Base-by-base conservation (phyloP, 768 basidiomycete genomes). In the Termitomyces sp. region DNA sequence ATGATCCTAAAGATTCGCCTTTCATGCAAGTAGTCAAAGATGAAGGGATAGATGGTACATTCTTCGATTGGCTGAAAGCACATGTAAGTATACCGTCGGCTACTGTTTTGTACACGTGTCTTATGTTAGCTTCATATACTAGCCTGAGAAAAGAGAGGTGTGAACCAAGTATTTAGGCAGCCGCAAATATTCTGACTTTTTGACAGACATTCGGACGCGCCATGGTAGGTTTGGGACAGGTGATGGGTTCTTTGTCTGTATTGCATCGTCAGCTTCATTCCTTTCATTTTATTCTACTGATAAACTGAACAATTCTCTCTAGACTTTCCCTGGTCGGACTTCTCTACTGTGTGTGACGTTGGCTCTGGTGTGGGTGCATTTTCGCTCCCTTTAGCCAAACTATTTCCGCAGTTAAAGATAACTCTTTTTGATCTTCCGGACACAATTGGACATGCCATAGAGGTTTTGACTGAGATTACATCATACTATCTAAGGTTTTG, bases 351-450 rank as follows among this genome's bases (percentile, higher is more conserved):
- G 14, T 75, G 75, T 41, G 77, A 79, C 56, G 74, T 79, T 5
- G 79, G 75, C 7, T 75, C 75, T 18, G 73, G 74, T 6, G 68
- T 74, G 50, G 79, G 78, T 0, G 67, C 70, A 54, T 68, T 75
- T 18, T 66, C 71, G 3, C 63, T 77, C n/a, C 63, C 68, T n/a
- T 63, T 79, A 9, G 65, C 71, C 6, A 71, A 74, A 59, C 62
- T 59, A 5, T 72, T 72, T 55, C 72, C 74, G 2, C 67, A 72
- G 13, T 57, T 79, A 13, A 66, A 70, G 26, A 55, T 77, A 7
- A 64, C 72, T 10, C 63, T 78, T 3, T 75, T 78, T 54, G 79
- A 78, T 47, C 65, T 73, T 8, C 72, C 73, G 0, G 64, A 64
- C 4, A 64, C 71, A 10, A 66, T 78, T 33, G 49, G 61, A 2